These are phyloP conservation scores for Ustilago hordei DNA, from an alignment of 1,284 basidiomycete species.

Conservation along the genomic window DNA sequence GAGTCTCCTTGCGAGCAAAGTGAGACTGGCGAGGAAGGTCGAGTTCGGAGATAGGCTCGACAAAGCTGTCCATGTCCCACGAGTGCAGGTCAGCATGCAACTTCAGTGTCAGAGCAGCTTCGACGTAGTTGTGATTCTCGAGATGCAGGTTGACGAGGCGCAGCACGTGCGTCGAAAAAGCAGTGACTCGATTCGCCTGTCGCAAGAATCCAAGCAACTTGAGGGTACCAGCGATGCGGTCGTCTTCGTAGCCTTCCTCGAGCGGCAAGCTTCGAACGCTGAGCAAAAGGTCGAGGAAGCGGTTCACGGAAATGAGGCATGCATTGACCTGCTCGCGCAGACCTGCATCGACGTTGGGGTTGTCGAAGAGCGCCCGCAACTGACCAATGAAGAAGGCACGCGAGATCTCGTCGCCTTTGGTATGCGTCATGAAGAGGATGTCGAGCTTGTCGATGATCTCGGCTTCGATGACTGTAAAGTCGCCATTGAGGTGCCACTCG, in stretches of 20 bases:
- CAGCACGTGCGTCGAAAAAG: constrained; percentile 64
- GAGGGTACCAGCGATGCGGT: constrained; percentile 90
- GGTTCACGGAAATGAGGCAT: constrained; percentile 89
- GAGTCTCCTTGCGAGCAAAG: constrained; percentile 87
- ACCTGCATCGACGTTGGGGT: constrained; percentile 81
- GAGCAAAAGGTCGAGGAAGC: constrained; percentile 92
- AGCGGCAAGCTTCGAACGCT: constrained; percentile 82
- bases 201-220: constrained; percentile 71
- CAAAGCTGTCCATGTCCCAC: constrained; percentile 82
- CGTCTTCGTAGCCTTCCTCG: constrained; percentile 74
- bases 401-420: constrained; percentile 88
- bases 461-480: constrained; percentile 76
- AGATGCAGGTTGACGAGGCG: constrained; percentile 74
- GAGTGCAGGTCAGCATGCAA: constrained; percentile 92
- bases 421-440: constrained; percentile 88
- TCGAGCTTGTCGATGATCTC: constrained; percentile 95
- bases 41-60: constrained; percentile 74
- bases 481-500: constrained; percentile 72
- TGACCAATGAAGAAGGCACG: constrained; percentile 93
- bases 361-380: constrained; percentile 86
- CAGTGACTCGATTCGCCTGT: constrained; percentile 62
- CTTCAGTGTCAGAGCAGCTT: constrained; percentile 86
- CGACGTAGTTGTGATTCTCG: constrained; percentile 87
- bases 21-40: constrained; percentile 90
- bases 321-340: constrained; percentile 81